Evolutionary conservation across 371 early-diverging fungal species (phyloP).

Genomic region (Mucor irregularis): DNA sequence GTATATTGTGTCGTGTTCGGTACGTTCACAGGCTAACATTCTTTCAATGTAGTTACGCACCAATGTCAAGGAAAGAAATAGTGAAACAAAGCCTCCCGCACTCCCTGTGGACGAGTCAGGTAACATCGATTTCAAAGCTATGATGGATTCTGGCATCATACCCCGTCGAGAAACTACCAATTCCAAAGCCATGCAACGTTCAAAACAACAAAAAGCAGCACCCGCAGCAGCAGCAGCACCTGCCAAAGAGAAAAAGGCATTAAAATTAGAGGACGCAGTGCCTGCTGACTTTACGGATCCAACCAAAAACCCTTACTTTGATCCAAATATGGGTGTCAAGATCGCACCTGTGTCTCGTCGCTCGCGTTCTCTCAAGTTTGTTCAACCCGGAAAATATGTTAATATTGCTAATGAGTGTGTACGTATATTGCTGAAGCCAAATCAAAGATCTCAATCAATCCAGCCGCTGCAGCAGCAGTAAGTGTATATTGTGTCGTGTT

Average conservation of each 20-base stretch:
- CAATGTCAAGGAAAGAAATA: neutral
- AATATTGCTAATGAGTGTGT: constrained; percentile 79
- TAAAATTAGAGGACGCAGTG: constrained; percentile 25
- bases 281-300: constrained; percentile 61
- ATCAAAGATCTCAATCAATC: too few species aligned
- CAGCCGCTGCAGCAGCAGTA: too few species aligned
- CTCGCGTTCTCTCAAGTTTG: constrained; percentile 72
- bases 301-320: constrained; percentile 86
- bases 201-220: constrained; percentile 16
- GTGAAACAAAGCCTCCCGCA: constrained; percentile 22
- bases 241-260: constrained; percentile 50
- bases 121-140: constrained; percentile 48
- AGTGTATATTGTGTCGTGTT: constrained; percentile 1
- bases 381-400: constrained; percentile 80
- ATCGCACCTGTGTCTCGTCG: constrained; percentile 57
- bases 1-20: too few species aligned
- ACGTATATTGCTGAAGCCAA: too few species aligned
- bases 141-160: constrained; percentile 55
- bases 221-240: constrained; percentile 8
- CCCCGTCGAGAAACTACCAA: constrained; percentile 55
- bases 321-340: constrained; percentile 60
- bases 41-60: neutral
- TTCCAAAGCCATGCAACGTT: constrained; percentile 48
- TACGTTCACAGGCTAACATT: too few species aligned
- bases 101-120: constrained; percentile 35